Conservation (phyloP, 1,139 yeast species). For the Scheffersomyces segobiensis region DNA sequence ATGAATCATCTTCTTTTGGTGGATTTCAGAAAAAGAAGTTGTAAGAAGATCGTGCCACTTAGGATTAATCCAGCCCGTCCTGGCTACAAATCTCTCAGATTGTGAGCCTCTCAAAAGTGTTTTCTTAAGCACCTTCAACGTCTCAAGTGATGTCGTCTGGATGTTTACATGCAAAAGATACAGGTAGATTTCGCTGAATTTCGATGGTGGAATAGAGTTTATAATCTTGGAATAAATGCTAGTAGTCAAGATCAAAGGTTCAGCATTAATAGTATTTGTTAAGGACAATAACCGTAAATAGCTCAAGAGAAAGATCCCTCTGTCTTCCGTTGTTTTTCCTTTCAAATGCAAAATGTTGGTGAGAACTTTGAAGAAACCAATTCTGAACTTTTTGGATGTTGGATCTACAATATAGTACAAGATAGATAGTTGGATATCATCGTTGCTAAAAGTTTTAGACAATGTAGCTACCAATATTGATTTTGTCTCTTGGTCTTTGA, state of each 20-base stretch:
- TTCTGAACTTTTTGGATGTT: conserved; percentile 13
- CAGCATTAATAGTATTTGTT: conserved; percentile 24
- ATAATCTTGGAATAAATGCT: conserved; percentile 21
- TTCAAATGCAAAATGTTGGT: conserved; percentile 17
- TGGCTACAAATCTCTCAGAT: conserved; percentile 31
- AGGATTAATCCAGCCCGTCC: conserved; percentile 39
- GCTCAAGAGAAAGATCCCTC: conserved; percentile 21
- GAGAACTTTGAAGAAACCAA: conserved; percentile 21
- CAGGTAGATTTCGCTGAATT: conserved; percentile 29
- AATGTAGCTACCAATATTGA: conserved; percentile 15
- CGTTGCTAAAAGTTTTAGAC: conserved; percentile 12
- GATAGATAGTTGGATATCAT: conserved; percentile 30
- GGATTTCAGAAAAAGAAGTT: conserved; percentile 16
- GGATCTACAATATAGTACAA: conserved; percentile 29
- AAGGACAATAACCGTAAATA: conserved; percentile 22
- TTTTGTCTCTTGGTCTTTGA: conserved; percentile 16
- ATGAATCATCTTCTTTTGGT: conserved; percentile 28
- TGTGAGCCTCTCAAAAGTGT: conserved; percentile 29
- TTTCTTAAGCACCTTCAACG: conserved; percentile 17
- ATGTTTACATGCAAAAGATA: conserved; percentile 37
- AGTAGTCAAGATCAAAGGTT: conserved; percentile 22
- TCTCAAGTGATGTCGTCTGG: conserved; percentile 21
- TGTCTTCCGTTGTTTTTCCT: conserved; percentile 13
- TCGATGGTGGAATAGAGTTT: conserved; percentile 17
- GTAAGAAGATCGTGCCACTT: conserved; percentile 38